A percentile compares a stretch with the other conserved stretches of the same genome.
Evolutionary conservation across 495 filamentous ascomycete species (phyloP).

Genomic region (Ramalina intermedia): DNA sequence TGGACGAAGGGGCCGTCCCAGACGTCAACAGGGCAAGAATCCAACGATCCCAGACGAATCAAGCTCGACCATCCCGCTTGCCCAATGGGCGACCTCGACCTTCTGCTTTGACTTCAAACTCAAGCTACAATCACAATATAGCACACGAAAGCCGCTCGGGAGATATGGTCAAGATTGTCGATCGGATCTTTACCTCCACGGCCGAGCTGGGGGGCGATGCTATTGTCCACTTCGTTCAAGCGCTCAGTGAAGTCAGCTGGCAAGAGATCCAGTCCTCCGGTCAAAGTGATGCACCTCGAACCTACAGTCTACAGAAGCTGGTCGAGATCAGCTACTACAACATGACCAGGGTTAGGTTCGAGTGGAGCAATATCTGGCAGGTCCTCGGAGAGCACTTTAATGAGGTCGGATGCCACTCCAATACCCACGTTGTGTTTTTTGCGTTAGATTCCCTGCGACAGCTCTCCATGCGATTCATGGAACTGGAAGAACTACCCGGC

Average conservation of each 20-base stretch:
- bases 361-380: constrained; percentile 96
- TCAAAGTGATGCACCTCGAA: constrained; percentile 84
- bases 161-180: constrained; percentile 82
- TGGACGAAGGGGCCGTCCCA: constrained; percentile 81
- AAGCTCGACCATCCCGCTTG: constrained; percentile 49
- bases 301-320: constrained; percentile 92
- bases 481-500: constrained; percentile 90
- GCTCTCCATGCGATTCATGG: constrained; percentile 95
- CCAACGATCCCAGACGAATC: constrained; percentile 29
- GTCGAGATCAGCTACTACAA: constrained; percentile 99
- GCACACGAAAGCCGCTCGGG: constrained; percentile 83
- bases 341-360: constrained; percentile 94
- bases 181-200: constrained; percentile 91
- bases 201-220: constrained; percentile 86
- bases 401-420: constrained; percentile 86
- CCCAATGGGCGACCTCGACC: constrained; percentile 48
- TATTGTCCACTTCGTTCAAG: constrained; percentile 93
- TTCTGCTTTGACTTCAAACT: constrained; percentile 46
- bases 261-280: constrained; percentile 96
- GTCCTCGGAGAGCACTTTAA: constrained; percentile 97
- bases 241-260: constrained; percentile 93
- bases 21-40: constrained; percentile 80
- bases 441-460: constrained; percentile 89
- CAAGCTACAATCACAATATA: constrained; percentile 68
- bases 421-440: constrained; percentile 92